A percentile compares a stretch with the other conserved stretches of the same genome.
Evolutionary conservation across 208 protist species (phyloP).

Genomic region (Crithidia bombi): DNA sequence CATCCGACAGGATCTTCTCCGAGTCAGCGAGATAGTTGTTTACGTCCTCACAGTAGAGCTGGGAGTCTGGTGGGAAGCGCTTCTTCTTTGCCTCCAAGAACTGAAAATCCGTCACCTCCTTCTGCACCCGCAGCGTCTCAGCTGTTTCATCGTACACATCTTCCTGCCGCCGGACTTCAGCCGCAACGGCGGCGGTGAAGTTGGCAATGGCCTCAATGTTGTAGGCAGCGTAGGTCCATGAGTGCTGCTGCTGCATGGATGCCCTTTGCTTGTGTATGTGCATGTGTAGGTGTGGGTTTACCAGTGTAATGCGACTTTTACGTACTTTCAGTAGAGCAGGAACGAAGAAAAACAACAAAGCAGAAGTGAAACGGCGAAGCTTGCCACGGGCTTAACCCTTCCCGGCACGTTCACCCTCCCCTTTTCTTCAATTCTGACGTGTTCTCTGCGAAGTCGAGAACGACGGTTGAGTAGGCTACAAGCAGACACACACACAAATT

Average conservation of each 20-base stretch:
- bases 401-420: too few relatives aligned
- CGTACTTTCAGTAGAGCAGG: neutral
- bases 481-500: too few relatives aligned
- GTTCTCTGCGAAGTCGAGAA: too few relatives aligned
- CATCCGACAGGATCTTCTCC: constrained; percentile 14
- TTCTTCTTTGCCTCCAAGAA: neutral
- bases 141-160: constrained; percentile 29
- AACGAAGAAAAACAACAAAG: constrained; percentile 10
- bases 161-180: constrained; percentile 47
- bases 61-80: constrained; percentile 10
- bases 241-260: neutral
- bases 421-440: too few relatives aligned
- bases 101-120: neutral
- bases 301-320: too few relatives aligned
- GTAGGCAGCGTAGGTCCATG: constrained; percentile 33
- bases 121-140: constrained; percentile 6
- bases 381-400: too few relatives aligned
- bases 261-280: too few relatives aligned
- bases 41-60: constrained; percentile 10
- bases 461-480: too few relatives aligned
- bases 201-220: constrained; percentile 10
- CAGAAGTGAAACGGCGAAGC: too few relatives aligned
- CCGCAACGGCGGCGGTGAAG: constrained; percentile 22
- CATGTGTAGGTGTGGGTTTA: too few relatives aligned
- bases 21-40: constrained; percentile 16